Conservation (phyloP, 225 moss, liverwort and hornwort species). For the Sphagnum tenellum region DNA sequence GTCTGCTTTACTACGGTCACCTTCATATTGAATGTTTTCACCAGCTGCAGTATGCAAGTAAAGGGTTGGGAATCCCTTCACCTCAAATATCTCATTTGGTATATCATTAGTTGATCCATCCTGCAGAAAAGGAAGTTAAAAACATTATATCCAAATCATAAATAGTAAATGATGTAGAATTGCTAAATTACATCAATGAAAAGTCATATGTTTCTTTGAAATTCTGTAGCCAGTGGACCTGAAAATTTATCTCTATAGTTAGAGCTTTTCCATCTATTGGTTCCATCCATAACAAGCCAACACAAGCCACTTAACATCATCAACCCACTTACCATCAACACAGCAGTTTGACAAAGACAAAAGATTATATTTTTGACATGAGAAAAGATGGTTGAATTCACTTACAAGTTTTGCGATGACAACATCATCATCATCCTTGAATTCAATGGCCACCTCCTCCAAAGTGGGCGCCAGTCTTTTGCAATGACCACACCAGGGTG, state of each 20-base stretch:
- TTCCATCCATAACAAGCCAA: too few relatives aligned
- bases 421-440: slow-evolving; percentile 50
- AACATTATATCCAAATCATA: slow-evolving; percentile 1
- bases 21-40: slow-evolving; percentile 45
- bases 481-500: slow-evolving; percentile 98
- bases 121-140: slow-evolving; percentile 16
- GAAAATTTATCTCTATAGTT: too few relatives aligned
- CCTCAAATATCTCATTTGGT: slow-evolving; percentile 47
- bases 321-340: slow-evolving; percentile 3
- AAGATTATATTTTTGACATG: neutral
- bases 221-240: too few relatives aligned
- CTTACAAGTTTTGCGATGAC: slow-evolving; percentile 88
- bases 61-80: slow-evolving; percentile 81
- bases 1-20: slow-evolving; percentile 62
- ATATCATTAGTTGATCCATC: slow-evolving; percentile 89
- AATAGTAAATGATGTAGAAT: neutral
- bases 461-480: slow-evolving; percentile 73
- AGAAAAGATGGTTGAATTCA: slow-evolving; percentile 5
- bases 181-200: slow-evolving; percentile 4
- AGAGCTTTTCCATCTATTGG: too few relatives aligned
- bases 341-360: neutral
- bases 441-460: slow-evolving; percentile 63
- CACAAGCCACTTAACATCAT: neutral
- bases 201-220: neutral
- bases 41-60: slow-evolving; percentile 67